Base-by-base conservation (phyloP, 2,329 filamentous ascomycete species). In the Sporothrix protearum region DNA sequence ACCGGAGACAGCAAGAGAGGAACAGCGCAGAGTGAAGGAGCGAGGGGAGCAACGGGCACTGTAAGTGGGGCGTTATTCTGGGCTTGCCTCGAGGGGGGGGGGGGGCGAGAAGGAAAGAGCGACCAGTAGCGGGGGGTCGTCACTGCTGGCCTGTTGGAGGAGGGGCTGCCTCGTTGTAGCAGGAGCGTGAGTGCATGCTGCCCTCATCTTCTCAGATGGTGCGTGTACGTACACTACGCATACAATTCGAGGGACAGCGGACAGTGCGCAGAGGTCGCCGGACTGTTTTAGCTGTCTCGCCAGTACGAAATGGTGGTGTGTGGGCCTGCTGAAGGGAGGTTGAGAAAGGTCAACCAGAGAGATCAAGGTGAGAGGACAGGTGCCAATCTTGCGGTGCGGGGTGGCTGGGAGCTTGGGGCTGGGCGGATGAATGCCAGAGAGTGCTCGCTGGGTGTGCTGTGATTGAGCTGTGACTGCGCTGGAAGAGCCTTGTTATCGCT, bases 1-100 rank as follows among this genome's bases (percentile, higher is more conserved):
- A 75, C 77, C 75, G 33, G 53, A 28, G 28, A 28, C 53, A 74
- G 75, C 76, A 75, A 74, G 76, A 76, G 75, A 72, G 76, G 39
- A 73, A 72, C 36, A 64, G 12, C 36, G 33, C 36, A 73, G 73
- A 75, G 75, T 74, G 5, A 61, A 59, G 71, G 66, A 55, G 45
- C 66, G 67, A 74, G 75, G 75, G 74, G 75, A 76, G 75, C 74
- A 72, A 66, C 66, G 39, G 39, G 39, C 39, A 28, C 28, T 61
- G 33, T 66, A 59, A 33, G 66, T 10, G 39, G 33, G 49, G 30
- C 42, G 36, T 57, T 68, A 71, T 28, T 68, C 39, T 19, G 51
- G 63, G 63, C 53, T 22, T 30, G 22, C 42, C 39, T 36, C 53
- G 61, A 19, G 49, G 66, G 53, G 14, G 2, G 69, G 25, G 49